These are phyloP conservation scores for Sporothrix pseudoabietina DNA, from an alignment of 2,329 filamentous ascomycete species.

Conservation along the genomic window DNA sequence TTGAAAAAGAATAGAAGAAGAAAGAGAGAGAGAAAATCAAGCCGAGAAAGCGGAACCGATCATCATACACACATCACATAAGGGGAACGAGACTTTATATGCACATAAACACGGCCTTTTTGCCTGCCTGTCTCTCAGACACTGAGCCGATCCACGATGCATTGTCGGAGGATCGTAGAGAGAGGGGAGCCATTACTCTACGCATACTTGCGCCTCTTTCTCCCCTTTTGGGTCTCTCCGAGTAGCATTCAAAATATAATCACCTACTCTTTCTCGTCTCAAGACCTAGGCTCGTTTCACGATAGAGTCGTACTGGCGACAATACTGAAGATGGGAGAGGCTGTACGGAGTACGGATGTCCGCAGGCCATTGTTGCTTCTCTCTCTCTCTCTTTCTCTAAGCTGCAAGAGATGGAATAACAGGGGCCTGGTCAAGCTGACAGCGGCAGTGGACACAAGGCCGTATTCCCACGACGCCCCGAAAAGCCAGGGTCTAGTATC, in stretches of 20 bases:
- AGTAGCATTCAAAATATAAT: not conserved
- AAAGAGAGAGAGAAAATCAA: constrained; percentile 6
- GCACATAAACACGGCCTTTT: not conserved
- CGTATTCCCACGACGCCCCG: not conserved
- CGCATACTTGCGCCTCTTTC: not conserved
- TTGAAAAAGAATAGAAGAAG: not conserved
- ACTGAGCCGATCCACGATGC: constrained; percentile 5
- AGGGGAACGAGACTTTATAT: not conserved
- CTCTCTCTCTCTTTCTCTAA: not conserved
- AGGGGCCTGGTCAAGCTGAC: not conserved
- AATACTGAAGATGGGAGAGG: not conserved
- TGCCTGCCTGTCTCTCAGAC: not conserved
- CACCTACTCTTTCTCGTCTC: not conserved
- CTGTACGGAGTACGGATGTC: not conserved
- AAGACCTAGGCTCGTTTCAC: constrained; percentile 14
- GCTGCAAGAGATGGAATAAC: not conserved
- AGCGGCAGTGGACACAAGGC: not conserved
- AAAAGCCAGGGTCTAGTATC: not conserved
- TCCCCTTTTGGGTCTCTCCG: not conserved
- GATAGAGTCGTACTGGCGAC: not conserved
- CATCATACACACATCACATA: constrained; percentile 1
- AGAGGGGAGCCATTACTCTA: not conserved
- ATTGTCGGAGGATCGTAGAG: constrained; percentile 1
- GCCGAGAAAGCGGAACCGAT: constrained; percentile 10
- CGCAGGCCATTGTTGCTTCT: not conserved